Conservation (phyloP, 1,139 yeast species). For the Taiozyma sp. region DNA sequence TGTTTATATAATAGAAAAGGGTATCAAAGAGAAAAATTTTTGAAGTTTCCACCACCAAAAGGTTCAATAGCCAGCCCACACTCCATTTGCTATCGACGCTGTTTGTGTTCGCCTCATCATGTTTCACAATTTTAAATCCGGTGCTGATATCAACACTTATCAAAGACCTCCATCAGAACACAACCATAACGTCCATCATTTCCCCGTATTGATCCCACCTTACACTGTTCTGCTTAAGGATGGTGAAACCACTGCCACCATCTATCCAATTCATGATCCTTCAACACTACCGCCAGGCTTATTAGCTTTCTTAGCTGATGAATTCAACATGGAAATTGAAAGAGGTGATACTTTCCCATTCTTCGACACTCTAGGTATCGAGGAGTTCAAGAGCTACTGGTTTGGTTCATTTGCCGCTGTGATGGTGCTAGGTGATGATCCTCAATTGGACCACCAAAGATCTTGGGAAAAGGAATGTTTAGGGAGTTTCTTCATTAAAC, state of each 20-base stretch:
- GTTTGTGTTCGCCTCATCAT: neutral
- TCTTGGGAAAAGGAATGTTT: conserved; percentile 90
- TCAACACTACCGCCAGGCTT: conserved; percentile 68
- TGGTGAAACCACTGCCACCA: conserved; percentile 88
- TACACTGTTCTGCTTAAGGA: conserved; percentile 75
- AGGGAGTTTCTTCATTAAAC: conserved; percentile 78
- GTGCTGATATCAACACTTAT: neutral
- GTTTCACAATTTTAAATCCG: neutral
- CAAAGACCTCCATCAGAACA: neutral
- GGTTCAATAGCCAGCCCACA: too few relatives aligned
- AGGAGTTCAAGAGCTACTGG: conserved; percentile 79
- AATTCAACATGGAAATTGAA: conserved; percentile 88
- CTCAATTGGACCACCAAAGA: conserved; percentile 48
- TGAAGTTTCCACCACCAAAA: too few relatives aligned
- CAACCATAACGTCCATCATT: conserved; percentile 13
- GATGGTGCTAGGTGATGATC: conserved; percentile 76
- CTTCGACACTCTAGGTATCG: conserved; percentile 67
- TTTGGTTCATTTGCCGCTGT: conserved; percentile 76
- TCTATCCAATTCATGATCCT: conserved; percentile 71
- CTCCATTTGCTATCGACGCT: too few relatives aligned
- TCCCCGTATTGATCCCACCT: conserved; percentile 25
- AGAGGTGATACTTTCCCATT: conserved; percentile 86
- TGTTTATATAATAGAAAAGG: too few relatives aligned
- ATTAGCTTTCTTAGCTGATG: conserved; percentile 78
- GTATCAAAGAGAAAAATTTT: too few relatives aligned